Conservation (phyloP, 306 rosid genomes). For the Vigna reflexopilosa region DNA sequence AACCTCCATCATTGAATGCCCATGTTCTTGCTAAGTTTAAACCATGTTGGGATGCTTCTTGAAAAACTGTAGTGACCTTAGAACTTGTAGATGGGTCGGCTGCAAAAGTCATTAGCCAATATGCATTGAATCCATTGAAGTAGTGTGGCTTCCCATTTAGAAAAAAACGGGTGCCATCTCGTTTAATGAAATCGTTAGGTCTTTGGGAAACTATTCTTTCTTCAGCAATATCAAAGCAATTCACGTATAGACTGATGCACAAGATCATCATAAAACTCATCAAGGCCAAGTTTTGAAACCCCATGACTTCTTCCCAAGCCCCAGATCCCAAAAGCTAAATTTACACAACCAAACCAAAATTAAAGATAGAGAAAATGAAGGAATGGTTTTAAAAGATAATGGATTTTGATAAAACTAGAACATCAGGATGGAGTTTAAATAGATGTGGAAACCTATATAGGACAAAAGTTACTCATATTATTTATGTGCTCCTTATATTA, state of each 20-base stretch:
- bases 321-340: background rate
- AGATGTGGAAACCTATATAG: too few relatives aligned
- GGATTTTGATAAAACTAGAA: too few relatives aligned
- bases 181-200: conserved; percentile 28
- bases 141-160: conserved; percentile 44
- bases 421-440: too few relatives aligned
- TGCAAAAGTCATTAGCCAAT: conserved; percentile 63
- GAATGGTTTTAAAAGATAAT: too few relatives aligned
- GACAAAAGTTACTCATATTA: too few relatives aligned
- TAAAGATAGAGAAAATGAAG: too few relatives aligned
- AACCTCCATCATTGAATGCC: conserved; percentile 52
- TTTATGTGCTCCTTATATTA: too few relatives aligned
- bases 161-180: conserved; percentile 51
- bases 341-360: too few relatives aligned
- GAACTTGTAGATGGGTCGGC: conserved; percentile 49
- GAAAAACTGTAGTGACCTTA: conserved; percentile 49
- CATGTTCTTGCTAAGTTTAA: conserved; percentile 52
- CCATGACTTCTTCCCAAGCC: background rate
- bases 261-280: conserved; percentile 16
- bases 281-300: conserved; percentile 10
- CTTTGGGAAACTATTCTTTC: too few relatives aligned
- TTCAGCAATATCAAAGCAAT: too few relatives aligned
- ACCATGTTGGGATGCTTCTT: conserved; percentile 50
- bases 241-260: conserved; percentile 26
- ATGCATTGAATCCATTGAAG: conserved; percentile 63